Conservation (phyloP, 768 basidiomycete genomes). For the Tricholoma sp. region DNA sequence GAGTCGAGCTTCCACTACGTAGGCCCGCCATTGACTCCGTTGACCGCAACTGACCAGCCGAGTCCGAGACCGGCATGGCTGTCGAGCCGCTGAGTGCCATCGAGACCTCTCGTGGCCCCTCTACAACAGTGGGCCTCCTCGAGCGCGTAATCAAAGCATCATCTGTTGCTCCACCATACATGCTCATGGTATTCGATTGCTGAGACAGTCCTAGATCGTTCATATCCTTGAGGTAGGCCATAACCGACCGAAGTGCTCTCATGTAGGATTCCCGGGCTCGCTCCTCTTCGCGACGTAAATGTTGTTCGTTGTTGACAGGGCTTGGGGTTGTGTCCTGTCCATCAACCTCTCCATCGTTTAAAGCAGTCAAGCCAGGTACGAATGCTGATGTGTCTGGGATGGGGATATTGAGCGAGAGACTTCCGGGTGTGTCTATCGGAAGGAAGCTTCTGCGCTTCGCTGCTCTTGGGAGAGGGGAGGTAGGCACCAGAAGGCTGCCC, state of each 20-base stretch:
- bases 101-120: constrained; percentile 52
- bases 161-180: constrained; percentile 51
- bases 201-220: constrained; percentile 80
- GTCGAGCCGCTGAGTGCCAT: constrained; percentile 45
- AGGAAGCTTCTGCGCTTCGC: constrained; percentile 85
- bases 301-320: constrained; percentile 44
- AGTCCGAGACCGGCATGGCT: constrained; percentile 33
- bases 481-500: constrained; percentile 36
- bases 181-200: constrained; percentile 49
- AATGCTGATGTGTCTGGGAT: constrained; percentile 62
- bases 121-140: constrained; percentile 65
- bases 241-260: constrained; percentile 81
- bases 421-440: constrained; percentile 64
- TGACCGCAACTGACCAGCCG: constrained; percentile 55
- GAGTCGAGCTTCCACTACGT: constrained; percentile 54
- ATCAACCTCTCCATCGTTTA: constrained; percentile 34
- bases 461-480: constrained; percentile 42
- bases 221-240: constrained; percentile 96
- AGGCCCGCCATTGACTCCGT: constrained; percentile 56
- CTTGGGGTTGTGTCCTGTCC: constrained; percentile 37
- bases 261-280: constrained; percentile 66
- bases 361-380: constrained; percentile 43
- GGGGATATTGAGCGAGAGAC: constrained; percentile 49
- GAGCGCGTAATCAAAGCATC: constrained; percentile 42
- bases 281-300: constrained; percentile 63